Evolutionary conservation across 495 filamentous ascomycete species (phyloP).

Genomic region (Aspergillus diversus): DNA sequence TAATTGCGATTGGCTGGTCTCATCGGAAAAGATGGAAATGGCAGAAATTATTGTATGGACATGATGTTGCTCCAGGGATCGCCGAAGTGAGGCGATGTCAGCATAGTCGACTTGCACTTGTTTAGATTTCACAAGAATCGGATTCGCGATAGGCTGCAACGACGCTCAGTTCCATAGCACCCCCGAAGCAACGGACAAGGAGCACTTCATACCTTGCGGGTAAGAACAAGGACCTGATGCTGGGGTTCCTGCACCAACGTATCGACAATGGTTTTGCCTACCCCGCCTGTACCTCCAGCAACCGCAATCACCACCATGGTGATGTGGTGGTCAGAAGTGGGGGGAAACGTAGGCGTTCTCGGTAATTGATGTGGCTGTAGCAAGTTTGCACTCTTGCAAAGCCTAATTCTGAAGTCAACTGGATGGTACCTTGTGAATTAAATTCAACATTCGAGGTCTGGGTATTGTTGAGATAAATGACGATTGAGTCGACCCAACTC

Average conservation of each 20-base stretch:
- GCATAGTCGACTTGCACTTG: constrained; percentile 46
- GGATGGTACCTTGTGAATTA: too few relatives aligned
- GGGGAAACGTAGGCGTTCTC: neutral
- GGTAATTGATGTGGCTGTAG: too few relatives aligned
- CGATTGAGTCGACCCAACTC: too few relatives aligned
- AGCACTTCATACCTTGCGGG: constrained; percentile 34
- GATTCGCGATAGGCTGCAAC: constrained; percentile 12
- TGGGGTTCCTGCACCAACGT: constrained; percentile 39
- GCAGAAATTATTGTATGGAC: constrained; percentile 58
- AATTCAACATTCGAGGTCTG: too few relatives aligned
- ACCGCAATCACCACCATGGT: constrained; percentile 54
- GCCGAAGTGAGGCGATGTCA: constrained; percentile 39
- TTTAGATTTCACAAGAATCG: constrained; percentile 11
- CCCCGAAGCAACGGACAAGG: too few relatives aligned
- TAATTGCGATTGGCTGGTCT: constrained; percentile 39
- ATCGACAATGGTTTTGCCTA: constrained; percentile 57
- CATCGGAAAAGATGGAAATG: constrained; percentile 41
- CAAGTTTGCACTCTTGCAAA: too few relatives aligned
- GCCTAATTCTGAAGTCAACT: too few relatives aligned
- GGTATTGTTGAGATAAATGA: too few relatives aligned
- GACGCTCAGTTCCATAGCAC: neutral
- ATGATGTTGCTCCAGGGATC: constrained; percentile 46
- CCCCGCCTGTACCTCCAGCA: constrained; percentile 55
- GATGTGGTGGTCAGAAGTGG: neutral
- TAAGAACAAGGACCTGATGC: constrained; percentile 49